Base-by-base conservation (phyloP, 805 yeast species). In the Wickerhamiella siamensis region DNA sequence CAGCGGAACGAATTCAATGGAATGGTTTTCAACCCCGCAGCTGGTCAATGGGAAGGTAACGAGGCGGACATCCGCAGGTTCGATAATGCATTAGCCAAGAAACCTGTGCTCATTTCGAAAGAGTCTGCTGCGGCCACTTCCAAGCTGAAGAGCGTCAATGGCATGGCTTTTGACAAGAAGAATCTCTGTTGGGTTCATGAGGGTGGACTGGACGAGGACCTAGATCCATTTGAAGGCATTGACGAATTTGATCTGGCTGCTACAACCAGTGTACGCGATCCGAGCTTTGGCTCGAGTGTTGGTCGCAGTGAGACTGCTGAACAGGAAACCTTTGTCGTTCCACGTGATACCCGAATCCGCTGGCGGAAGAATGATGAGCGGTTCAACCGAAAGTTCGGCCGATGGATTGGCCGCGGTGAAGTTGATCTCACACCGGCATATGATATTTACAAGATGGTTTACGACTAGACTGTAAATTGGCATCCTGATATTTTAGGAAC, bases 11-110 rank as follows among this genome's bases (percentile, higher is more conserved):
- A 47, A 29, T 44, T 42, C 22, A 47, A 51, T 24, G 57, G 57
- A n/a, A 53, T 53, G 57, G 51, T 47, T 2, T 45, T 52, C 21
- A 51, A 53, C 42, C 55, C 56, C 4, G 40, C 29, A 4, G 43
- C 49, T 1, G 50, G 55, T 5, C 34, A 41, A 37, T 53, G 57
- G 57, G 56, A 52, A 31, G 57, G 57, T 6, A 52, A 52, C 27
- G 57, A 53, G 4, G 39, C 39, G 8, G 56, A 52, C 14, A 42
- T 42, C 16, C 33, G 42, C 20, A 39, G 42, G 17, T 53, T 53
- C 24, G 57, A 53, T 14, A 22, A 40, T 2, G 31, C 39, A 2
- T 2, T 17, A 16, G 43, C 43, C 2, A 46, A 42, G 4, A 43
- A 40, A 17, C 46, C 51, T 4, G 47, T 40, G 37, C 50, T 50